These are phyloP conservation scores for Chrysoporthe austroafricana DNA, from an alignment of 2,329 filamentous ascomycete species.

Conservation along the genomic window DNA sequence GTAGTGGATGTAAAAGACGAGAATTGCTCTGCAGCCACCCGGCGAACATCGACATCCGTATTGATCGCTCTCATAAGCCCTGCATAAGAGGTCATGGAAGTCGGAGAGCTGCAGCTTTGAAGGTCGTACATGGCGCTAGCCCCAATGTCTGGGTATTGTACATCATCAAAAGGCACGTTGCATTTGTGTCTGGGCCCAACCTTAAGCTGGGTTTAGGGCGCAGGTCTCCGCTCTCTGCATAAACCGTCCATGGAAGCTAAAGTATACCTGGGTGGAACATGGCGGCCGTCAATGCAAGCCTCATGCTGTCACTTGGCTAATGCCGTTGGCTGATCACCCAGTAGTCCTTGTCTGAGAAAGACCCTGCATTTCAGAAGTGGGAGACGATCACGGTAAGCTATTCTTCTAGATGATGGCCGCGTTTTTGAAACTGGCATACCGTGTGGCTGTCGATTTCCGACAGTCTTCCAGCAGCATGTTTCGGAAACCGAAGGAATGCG, in stretches of 20 bases:
- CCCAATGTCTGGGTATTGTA: constrained; percentile 20
- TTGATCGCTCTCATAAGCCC: not conserved
- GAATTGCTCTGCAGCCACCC: not conserved
- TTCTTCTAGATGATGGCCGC: not conserved
- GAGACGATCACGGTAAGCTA: not conserved
- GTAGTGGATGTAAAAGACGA: not conserved
- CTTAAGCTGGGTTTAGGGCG: not conserved
- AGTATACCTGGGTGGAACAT: constrained; percentile 2
- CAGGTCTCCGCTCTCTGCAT: not conserved
- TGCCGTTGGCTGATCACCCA: constrained; percentile 30
- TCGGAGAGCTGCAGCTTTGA: too few relatives aligned
- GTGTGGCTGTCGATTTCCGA: not conserved
- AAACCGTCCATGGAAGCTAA: not conserved
- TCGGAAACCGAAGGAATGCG: not conserved
- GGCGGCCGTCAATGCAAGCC: constrained; percentile 22
- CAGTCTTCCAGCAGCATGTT: not conserved
- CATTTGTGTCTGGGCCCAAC: constrained; percentile 3
- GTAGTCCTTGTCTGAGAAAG: not conserved
- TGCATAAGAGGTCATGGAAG: too few relatives aligned
- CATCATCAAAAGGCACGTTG: constrained; percentile 22
- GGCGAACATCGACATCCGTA: not conserved
- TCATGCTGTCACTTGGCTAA: constrained; percentile 40
- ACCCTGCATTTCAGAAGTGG: not conserved
- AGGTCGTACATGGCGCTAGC: constrained; percentile 8
- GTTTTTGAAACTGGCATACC: not conserved